phyloP scores from a whole-genome alignment of 2,329 filamentous ascomycete species.

The Claviceps pusilla region DNA sequence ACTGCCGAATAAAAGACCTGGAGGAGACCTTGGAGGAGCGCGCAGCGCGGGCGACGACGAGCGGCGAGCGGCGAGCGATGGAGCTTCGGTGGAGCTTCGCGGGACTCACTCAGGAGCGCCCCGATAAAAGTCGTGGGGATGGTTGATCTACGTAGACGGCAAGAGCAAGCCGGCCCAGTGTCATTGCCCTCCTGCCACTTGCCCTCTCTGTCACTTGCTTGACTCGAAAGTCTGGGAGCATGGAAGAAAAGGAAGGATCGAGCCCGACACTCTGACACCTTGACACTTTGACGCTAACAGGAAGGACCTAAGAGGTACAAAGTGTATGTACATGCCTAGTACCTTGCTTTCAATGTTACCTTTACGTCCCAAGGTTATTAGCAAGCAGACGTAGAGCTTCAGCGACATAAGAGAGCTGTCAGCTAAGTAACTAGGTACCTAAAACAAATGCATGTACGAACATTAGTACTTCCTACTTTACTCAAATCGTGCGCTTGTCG shows the following conservation, averaged over 20 bases:
- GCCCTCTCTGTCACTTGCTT: background rate
- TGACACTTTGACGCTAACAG: background rate
- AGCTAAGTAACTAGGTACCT: too few species aligned
- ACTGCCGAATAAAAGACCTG: background rate
- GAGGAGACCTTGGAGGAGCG: too few species aligned
- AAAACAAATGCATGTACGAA: too few species aligned
- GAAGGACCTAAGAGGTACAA: background rate
- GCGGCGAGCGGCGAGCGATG: background rate
- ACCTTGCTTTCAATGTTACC: too few species aligned
- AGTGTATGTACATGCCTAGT: background rate
- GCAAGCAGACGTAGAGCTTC: too few species aligned
- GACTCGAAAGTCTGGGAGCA: background rate
- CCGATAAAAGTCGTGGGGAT: background rate
- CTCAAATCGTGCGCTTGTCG: too few species aligned
- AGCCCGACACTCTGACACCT: background rate
- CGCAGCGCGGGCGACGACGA: background rate
- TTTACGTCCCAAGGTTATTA: too few species aligned
- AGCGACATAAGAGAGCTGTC: too few species aligned
- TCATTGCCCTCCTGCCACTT: background rate
- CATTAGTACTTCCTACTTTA: too few species aligned
- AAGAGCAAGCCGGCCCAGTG: background rate
- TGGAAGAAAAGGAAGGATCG: background rate
- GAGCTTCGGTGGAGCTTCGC: background rate
- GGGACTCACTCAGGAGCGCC: background rate
- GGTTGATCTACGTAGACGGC: background rate